phyloP scores from a whole-genome alignment of 441 rosid genomes.

The Populus trichocarpa region DNA sequence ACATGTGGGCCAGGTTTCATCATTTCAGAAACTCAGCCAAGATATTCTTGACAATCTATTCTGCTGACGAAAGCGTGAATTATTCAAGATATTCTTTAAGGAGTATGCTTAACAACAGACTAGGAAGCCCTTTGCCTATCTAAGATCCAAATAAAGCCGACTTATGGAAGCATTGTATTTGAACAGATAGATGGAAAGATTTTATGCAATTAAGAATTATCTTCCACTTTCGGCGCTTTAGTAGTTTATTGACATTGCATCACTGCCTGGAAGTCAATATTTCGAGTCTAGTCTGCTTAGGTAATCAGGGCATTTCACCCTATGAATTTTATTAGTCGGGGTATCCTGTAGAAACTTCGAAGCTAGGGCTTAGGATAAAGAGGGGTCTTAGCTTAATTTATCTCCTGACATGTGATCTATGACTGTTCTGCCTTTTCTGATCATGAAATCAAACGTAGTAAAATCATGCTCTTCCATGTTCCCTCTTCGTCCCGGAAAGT shows the following conservation, averaged over 20 bases:
- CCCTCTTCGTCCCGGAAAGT: not conserved
- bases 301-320: not conserved
- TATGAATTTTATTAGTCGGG: not conserved
- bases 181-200: not conserved
- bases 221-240: not conserved
- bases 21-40: slow-evolving; percentile 46
- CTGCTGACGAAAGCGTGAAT: slow-evolving; percentile 13
- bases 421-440: too few species aligned
- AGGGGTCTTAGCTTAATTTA: not conserved
- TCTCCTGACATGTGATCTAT: not conserved
- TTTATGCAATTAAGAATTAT: not conserved
- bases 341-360: not conserved
- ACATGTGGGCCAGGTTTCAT: slow-evolving; percentile 44
- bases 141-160: not conserved
- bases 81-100: too few species aligned
- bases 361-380: not conserved
- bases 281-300: not conserved
- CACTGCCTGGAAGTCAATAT: too few species aligned
- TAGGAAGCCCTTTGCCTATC: not conserved
- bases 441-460: not conserved
- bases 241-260: not conserved
- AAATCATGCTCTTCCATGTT: not conserved
- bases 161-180: not conserved
- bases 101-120: not conserved
- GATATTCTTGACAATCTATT: slow-evolving; percentile 44